Evolutionary conservation across 2,329 filamentous ascomycete genomes (phyloP), one percentile per base, ranked within the genome.

Genomic region (Penicillium vulpinum): DNA sequence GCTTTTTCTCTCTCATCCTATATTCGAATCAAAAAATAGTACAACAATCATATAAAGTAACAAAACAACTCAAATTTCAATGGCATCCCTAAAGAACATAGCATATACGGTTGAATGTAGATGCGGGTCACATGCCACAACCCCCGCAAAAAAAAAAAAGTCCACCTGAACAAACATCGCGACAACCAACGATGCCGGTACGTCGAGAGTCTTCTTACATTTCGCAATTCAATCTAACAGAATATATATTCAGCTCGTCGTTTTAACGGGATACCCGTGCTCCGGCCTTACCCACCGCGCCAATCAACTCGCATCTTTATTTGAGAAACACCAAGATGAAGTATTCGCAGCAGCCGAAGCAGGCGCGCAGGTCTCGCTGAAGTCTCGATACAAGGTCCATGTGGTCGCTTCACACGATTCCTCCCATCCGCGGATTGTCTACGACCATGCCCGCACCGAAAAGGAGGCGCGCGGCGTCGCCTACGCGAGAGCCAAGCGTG

Each of bases 391-490:
- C 59, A 77, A 75, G 54, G 67, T 77, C 38, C 68, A 76, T 48
- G 64, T 76, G 38, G 70, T 77, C 36, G 57, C 70, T 3, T 76
- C 75, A 13, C 75, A 77, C 35, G 75, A 77, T 60, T 63, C 61
- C 2, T 73, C 73, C 2, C 72, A 77, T 49, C 72, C 80, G 41
- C 78, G 84, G 59, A 73, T 75, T 40, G 81, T 84, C 40, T 86
- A 86, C 66, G 80, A 82, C 63, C 76, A 81, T 62, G 83, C 83
- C 24, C 78, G 80, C 48, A 77, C 81, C 33, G 85, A 88, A 70
- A 88, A 88, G 70, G 83, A 86, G 72, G 84, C 85, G 4, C 81
- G 85, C 3, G 85, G 84, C 26, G 81, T 84, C 21, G 80, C 84
- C 57, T 85, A 84, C 63, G 83, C 83, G 11, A 83, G 85, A 58